Percentiles rank a stretch among this genome's conserved stretches.
phyloP scores from a whole-genome alignment of 352 stramenopile genomes.

The Pythium angustatum region DNA sequence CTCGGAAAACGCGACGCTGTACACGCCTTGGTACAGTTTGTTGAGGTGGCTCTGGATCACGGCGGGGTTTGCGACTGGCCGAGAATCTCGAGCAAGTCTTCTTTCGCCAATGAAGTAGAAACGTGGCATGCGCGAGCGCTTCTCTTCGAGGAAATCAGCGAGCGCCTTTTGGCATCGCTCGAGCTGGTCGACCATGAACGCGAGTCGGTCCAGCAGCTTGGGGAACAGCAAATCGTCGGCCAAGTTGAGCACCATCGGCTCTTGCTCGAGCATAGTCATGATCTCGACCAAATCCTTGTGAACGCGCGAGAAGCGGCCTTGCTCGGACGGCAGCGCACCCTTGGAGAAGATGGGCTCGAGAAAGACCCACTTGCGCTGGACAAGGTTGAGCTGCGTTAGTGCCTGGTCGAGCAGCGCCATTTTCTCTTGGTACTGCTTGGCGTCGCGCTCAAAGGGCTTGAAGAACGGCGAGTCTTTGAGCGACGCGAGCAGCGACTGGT shows the following conservation, averaged over 20 bases:
- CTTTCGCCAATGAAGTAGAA: slow-evolving; percentile 98
- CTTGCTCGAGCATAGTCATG: slow-evolving; percentile 85
- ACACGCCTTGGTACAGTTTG: slow-evolving; percentile 96
- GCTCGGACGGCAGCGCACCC: slow-evolving; percentile 91
- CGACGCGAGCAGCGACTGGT: slow-evolving; percentile 93
- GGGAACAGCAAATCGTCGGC: slow-evolving; percentile 91
- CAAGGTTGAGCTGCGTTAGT: slow-evolving; percentile 84
- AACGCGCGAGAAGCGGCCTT: slow-evolving; percentile 89
- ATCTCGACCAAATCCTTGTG: slow-evolving; percentile 95
- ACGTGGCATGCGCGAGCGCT: slow-evolving; percentile 91
- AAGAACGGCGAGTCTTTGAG: slow-evolving; percentile 97
- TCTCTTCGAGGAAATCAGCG: slow-evolving; percentile 94
- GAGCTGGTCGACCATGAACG: slow-evolving; percentile 91
- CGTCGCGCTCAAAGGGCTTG: slow-evolving; percentile 93
- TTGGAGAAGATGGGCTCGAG: slow-evolving; percentile 96
- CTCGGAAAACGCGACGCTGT: slow-evolving; percentile 89
- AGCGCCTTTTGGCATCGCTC: slow-evolving; percentile 95
- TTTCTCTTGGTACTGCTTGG: slow-evolving; percentile 89
- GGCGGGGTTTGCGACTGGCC: slow-evolving; percentile 90
- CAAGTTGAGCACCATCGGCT: slow-evolving; percentile 93
- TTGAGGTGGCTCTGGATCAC: slow-evolving; percentile 96
- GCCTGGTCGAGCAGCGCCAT: slow-evolving; percentile 86
- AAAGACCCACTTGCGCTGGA: slow-evolving; percentile 97
- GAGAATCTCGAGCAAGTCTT: slow-evolving; percentile 96
- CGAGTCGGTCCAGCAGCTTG: slow-evolving; percentile 75